Conservation (phyloP, 2,329 filamentous ascomycete species). For the Aureobasidium sp. region DNA sequence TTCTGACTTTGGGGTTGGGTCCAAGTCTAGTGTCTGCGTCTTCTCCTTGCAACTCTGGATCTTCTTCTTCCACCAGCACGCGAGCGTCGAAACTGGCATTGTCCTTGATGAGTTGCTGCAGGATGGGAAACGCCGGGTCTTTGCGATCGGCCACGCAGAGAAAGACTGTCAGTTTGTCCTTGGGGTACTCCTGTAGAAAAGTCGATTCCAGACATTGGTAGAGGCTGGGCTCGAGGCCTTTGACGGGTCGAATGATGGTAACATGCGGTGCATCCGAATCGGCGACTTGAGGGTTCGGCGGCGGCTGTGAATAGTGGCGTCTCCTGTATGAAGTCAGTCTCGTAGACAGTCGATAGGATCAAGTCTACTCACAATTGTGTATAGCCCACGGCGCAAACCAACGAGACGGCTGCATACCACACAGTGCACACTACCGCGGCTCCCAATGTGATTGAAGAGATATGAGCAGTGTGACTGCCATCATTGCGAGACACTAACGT, state of each 20-base stretch:
- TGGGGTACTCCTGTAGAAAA: conserved; percentile 75
- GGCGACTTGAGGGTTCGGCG: conserved; percentile 29
- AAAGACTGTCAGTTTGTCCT: conserved; percentile 65
- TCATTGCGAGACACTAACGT: conserved; percentile 17
- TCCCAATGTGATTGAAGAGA: conserved; percentile 21
- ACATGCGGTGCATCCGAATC: conserved; percentile 58
- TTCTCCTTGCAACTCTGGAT: conserved; percentile 57
- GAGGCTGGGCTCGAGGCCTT: conserved; percentile 80
- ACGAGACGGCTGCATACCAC: conserved; percentile 25
- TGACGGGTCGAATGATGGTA: conserved; percentile 87
- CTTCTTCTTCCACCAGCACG: conserved; percentile 75
- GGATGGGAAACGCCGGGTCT: conserved; percentile 71
- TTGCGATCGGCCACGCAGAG: conserved; percentile 70
- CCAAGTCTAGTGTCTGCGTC: conserved; percentile 54
- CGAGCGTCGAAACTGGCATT: conserved; percentile 65
- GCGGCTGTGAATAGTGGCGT: conserved; percentile 45
- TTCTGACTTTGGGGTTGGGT: conserved; percentile 96
- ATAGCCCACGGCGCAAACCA: conserved; percentile 13
- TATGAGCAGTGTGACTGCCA: conserved; percentile 14
- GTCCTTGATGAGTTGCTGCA: conserved; percentile 64
- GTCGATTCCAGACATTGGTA: conserved; percentile 89
- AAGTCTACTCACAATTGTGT: conserved; percentile 4
- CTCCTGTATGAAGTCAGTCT: conserved; percentile 37
- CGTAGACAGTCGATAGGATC: no score
- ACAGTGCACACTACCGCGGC: conserved; percentile 26